phyloP scores from a whole-genome alignment of 805 yeast genomes.

The Saccharomycopsis fodiens region DNA sequence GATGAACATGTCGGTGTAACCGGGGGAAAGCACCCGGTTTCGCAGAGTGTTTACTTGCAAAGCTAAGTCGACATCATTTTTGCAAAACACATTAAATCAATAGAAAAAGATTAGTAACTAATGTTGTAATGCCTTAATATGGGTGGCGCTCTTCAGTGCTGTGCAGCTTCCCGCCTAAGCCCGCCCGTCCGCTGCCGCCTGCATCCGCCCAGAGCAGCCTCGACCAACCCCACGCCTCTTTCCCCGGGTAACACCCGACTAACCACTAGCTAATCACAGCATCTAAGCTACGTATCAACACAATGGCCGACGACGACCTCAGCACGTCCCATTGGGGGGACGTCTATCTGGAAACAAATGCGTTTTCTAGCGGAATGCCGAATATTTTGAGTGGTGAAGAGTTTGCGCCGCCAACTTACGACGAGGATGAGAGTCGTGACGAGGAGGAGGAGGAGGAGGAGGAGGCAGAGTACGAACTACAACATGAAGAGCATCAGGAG shows the following conservation, averaged over 20 bases:
- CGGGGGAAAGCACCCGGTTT: too few relatives aligned
- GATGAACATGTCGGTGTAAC: conserved; percentile 96
- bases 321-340: conserved; percentile 60
- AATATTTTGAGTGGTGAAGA: conserved; percentile 25
- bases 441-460: conserved; percentile 20
- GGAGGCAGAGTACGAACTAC: conserved; percentile 22
- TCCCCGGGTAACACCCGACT: too few relatives aligned
- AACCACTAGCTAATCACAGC: too few relatives aligned
- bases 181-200: too few relatives aligned
- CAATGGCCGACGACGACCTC: conserved; percentile 42
- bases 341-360: conserved; percentile 26
- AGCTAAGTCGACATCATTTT: not conserved
- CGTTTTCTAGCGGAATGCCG: conserved; percentile 14
- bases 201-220: too few relatives aligned
- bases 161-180: too few relatives aligned
- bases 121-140: too few relatives aligned
- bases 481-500: conserved; percentile 14
- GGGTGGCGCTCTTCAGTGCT: too few relatives aligned
- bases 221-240: too few relatives aligned
- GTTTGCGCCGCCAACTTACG: conserved; percentile 19
- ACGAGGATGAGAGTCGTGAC: conserved; percentile 19
- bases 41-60: too few relatives aligned
- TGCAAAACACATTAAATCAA: not conserved
- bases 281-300: conserved; percentile 1
- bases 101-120: not conserved